Percentiles rank a stretch among this genome's conserved stretches.
These are phyloP conservation scores for Aspergillus egyptiacus DNA, from an alignment of 495 filamentous ascomycete genomes.

Conservation along the genomic window DNA sequence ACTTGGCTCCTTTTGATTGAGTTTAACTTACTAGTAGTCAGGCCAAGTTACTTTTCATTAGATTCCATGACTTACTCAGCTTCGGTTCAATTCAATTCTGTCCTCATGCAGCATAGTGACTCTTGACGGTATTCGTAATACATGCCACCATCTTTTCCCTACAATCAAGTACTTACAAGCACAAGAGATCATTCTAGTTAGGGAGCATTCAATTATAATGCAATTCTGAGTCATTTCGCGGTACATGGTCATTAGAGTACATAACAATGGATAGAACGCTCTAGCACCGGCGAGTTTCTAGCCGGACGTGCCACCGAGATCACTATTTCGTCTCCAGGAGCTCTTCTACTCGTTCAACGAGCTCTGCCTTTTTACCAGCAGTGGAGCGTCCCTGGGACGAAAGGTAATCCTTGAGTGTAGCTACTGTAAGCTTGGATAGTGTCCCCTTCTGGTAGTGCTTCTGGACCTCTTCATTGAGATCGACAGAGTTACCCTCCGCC, in stretches of 20 bases:
- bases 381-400: slow-evolving; percentile 52
- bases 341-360: slow-evolving; percentile 72
- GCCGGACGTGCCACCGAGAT: background rate
- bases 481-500: slow-evolving; percentile 34
- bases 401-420: slow-evolving; percentile 64
- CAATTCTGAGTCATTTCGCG: background rate
- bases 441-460: slow-evolving; percentile 51
- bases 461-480: slow-evolving; percentile 54
- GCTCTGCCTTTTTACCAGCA: slow-evolving; percentile 69
- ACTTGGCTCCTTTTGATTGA: no score
- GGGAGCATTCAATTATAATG: no score
- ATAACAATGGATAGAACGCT: background rate
- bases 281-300: no score
- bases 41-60: no score
- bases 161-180: no score
- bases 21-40: no score
- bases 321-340: slow-evolving; percentile 58
- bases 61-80: no score
- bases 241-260: background rate
- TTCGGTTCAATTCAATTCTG: no score
- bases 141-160: no score
- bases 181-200: no score
- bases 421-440: slow-evolving; percentile 66
- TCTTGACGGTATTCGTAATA: no score
- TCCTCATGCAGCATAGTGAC: no score